phyloP scores from a whole-genome alignment of 2,329 filamentous ascomycete genomes.

The Mycosphaerella sp. region DNA sequence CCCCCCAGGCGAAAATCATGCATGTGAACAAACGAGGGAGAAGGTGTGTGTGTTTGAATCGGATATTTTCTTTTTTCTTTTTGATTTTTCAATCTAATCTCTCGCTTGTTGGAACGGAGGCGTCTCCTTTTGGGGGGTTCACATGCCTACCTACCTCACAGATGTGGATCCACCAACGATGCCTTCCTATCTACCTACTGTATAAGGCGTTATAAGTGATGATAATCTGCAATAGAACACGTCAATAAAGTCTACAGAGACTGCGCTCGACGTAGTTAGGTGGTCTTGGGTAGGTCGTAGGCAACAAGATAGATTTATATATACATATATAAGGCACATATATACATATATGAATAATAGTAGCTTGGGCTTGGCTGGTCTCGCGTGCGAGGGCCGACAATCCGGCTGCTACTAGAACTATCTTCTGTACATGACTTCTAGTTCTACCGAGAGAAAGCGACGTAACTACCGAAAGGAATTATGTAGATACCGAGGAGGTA shows the following conservation, averaged over 20 bases:
- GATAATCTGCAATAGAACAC: slow-evolving; percentile 17
- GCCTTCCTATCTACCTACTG: background rate
- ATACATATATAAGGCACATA: too few species aligned
- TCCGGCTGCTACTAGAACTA: too few species aligned
- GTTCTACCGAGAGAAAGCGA: background rate
- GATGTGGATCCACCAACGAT: background rate
- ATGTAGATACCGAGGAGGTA: too few species aligned
- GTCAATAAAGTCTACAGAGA: background rate
- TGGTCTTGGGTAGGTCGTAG: too few species aligned
- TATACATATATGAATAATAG: too few species aligned
- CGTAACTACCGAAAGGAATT: slow-evolving; percentile 1
- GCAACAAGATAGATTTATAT: too few species aligned
- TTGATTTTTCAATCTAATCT: background rate
- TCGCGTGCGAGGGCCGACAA: too few species aligned
- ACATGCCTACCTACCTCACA: background rate
- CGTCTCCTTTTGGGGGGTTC: background rate
- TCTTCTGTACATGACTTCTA: too few species aligned
- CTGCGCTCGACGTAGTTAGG: background rate
- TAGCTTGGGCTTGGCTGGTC: too few species aligned
- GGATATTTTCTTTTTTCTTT: too few species aligned
- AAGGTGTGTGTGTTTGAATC: too few species aligned
- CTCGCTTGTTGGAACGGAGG: slow-evolving; percentile 18
- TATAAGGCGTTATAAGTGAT: slow-evolving; percentile 4
- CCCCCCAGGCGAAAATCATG: background rate
- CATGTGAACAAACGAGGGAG: background rate